Evolutionary conservation across 1,284 basidiomycete species (phyloP).

Genomic region (Ceratobasidium sp.): DNA sequence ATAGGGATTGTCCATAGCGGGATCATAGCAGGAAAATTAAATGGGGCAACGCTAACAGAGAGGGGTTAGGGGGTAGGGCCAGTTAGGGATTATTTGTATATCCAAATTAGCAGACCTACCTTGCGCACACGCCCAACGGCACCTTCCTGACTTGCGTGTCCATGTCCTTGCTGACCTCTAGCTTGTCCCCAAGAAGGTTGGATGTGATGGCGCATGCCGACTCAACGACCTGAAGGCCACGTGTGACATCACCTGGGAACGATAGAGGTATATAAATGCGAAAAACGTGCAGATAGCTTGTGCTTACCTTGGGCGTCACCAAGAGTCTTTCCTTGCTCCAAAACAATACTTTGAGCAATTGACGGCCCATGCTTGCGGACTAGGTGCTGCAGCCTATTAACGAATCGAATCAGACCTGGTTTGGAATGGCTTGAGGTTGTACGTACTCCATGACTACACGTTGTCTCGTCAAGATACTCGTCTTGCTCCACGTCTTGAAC

Average conservation of each 20-base stretch:
- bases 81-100: constrained; percentile 34
- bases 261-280: constrained; percentile 67
- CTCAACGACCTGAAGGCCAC: constrained; percentile 96
- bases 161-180: constrained; percentile 98
- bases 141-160: constrained; percentile 89
- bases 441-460: constrained; percentile 88
- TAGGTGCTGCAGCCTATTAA: constrained; percentile 77
- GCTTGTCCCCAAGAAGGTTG: constrained; percentile 87
- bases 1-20: constrained; percentile 95
- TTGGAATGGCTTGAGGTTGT: not conserved
- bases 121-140: constrained; percentile 84
- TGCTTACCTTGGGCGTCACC: constrained; percentile 65
- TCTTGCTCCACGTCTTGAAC: constrained; percentile 89
- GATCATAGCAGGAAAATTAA: constrained; percentile 97
- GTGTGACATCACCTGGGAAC: constrained; percentile 93
- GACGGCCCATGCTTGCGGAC: constrained; percentile 83
- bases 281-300: constrained; percentile 49
- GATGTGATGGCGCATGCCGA: constrained; percentile 86
- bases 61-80: constrained; percentile 49
- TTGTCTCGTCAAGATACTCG: constrained; percentile 89
- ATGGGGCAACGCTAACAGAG: constrained; percentile 80
- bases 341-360: constrained; percentile 80
- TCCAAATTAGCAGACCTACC: constrained; percentile 58
- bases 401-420: not conserved
- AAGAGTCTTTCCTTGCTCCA: constrained; percentile 93